Evolutionary conservation across 2,329 filamentous ascomycete genomes (phyloP), one percentile per base, ranked within the genome.

Genomic region (Penicillium sp.): DNA sequence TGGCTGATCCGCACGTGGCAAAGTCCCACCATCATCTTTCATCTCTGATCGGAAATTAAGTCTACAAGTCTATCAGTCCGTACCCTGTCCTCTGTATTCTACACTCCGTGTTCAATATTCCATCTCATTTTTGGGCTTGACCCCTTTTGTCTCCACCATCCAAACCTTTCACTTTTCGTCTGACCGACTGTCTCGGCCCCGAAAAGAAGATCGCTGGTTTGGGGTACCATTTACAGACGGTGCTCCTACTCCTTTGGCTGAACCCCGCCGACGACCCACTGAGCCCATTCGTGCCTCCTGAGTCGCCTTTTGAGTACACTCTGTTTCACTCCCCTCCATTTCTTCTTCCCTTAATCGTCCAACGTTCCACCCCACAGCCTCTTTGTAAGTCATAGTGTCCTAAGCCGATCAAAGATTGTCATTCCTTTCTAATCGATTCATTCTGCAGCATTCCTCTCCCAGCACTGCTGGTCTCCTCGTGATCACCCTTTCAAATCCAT

Each of bases 1-100:
- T 50, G 46, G 46, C 42, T 50, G 53, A 56, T 54, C 51, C 32
- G 56, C 56, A 59, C 57, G 57, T 59, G 57, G 57, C 57, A 55
- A 58, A 55, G 46, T 57, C 32, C 50, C 47, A 52, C 51, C 42
- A 29, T 23, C 39, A n/a, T 12, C 5, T 25, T 35, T 35, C 32
- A 18, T 15, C 3, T 6, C 1, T 40, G 20, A 15, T 18, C 35
- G 4, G 35, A 24, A 23, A 20, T 23, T 10, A 29, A 18, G 15
- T 18, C 15, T 18, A 18, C 15, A 23, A 4, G 20, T 23, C 20
- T 23, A 23, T 23, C 20, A 23, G 3, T 23, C 20, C 2, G 20
- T 23, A 23, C 4, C 4, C 20, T 29, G 15, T 18, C 2, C 15
- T 18, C 15, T 9, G 27, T 28, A 28, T 9, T 28, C 27, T 9